These are phyloP conservation scores for Kwoniella bestiolae DNA, from an alignment of 768 basidiomycete genomes.

Conservation along the genomic window DNA sequence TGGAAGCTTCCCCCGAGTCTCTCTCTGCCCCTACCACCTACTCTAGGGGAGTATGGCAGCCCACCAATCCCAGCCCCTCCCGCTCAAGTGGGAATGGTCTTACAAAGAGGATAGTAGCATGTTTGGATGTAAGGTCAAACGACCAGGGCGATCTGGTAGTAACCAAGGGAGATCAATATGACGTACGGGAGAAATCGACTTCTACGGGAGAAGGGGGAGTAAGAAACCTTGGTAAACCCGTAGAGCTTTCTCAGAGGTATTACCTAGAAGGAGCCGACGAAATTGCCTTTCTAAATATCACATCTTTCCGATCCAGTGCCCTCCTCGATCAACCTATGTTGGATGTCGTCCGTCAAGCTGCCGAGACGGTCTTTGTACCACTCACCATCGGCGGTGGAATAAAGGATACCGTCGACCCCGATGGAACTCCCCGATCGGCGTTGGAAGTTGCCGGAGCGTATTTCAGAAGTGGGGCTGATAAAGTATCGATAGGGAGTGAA, in stretches of 20 bases:
- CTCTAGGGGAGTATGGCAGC: slow-evolving; percentile 29
- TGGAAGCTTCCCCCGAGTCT: slow-evolving; percentile 58
- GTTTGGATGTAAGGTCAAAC: slow-evolving; percentile 96
- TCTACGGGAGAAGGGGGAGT: slow-evolving; percentile 61
- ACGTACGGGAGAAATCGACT: slow-evolving; percentile 90
- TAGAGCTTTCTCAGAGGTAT: slow-evolving; percentile 84
- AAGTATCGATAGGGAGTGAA: slow-evolving; percentile 96
- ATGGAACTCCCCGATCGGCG: slow-evolving; percentile 82
- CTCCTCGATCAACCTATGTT: slow-evolving; percentile 98
- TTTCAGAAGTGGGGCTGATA: slow-evolving; percentile 97
- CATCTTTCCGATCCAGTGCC: slow-evolving; percentile 96
- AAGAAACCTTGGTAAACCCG: slow-evolving; percentile 96
- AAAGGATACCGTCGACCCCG: slow-evolving; percentile 92
- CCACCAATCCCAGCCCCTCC: slow-evolving; percentile 49
- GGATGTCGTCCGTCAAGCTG: slow-evolving; percentile 86
- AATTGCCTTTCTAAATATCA: slow-evolving; percentile 97
- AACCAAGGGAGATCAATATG: slow-evolving; percentile 99
- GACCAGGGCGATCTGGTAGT: slow-evolving; percentile 96
- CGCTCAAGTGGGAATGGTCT: slow-evolving; percentile 61
- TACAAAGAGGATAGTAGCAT: slow-evolving; percentile 93
- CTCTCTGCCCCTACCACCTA: slow-evolving; percentile 29
- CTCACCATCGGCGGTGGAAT: slow-evolving; percentile 98
- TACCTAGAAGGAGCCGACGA: slow-evolving; percentile 90
- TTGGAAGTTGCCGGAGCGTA: slow-evolving; percentile 94
- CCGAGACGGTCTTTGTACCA: slow-evolving; percentile 91